phyloP scores from a whole-genome alignment of 1,139 yeast genomes.

The Yamadazyma dendronema region DNA sequence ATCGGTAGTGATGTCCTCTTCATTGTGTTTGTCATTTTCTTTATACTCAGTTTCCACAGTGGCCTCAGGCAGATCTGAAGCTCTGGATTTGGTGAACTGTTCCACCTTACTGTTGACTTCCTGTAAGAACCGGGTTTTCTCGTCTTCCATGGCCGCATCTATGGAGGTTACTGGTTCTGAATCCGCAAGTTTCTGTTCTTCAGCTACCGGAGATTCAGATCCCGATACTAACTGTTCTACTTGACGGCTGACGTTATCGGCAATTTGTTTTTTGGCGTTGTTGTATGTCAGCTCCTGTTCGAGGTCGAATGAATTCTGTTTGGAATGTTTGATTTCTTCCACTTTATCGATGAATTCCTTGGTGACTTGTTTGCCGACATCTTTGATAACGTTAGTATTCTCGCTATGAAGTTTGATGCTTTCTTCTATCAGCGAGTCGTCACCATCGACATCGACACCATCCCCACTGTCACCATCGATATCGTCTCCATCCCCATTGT shows the following conservation, averaged over 20 bases:
- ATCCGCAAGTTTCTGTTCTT: slow-evolving; percentile 5
- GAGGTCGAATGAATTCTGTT: slow-evolving; percentile 11
- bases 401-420: too few species aligned
- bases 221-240: slow-evolving; percentile 15
- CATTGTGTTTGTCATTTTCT: background rate
- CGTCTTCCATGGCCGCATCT: slow-evolving; percentile 6
- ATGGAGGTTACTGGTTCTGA: background rate
- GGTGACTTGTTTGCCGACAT: slow-evolving; percentile 17
- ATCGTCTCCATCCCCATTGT: too few species aligned
- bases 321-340: slow-evolving; percentile 16
- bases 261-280: slow-evolving; percentile 15
- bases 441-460: background rate
- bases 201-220: slow-evolving; percentile 13
- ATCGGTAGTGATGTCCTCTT: too few species aligned
- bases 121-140: slow-evolving; percentile 5
- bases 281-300: slow-evolving; percentile 7
- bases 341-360: slow-evolving; percentile 16
- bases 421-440: too few species aligned
- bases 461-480: background rate
- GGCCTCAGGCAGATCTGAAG: slow-evolving; percentile 2
- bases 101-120: slow-evolving; percentile 10
- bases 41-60: background rate
- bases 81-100: slow-evolving; percentile 6
- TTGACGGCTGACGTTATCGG: slow-evolving; percentile 15
- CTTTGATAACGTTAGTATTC: slow-evolving; percentile 13